Conservation (phyloP, 1,284 basidiomycete genomes). For the Puccinia horiana region DNA sequence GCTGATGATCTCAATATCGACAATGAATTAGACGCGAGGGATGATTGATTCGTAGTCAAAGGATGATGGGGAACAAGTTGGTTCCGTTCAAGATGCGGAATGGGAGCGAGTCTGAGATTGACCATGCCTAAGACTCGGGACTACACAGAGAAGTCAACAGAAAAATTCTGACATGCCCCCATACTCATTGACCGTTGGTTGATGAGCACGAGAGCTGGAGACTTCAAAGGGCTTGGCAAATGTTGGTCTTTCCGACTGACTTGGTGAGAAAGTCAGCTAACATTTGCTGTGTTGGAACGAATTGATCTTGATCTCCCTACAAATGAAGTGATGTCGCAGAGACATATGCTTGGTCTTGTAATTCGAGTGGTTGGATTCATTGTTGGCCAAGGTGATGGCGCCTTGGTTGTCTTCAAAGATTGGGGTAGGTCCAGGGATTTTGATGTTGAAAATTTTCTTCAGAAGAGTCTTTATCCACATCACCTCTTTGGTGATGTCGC, state of each 20-base stretch:
- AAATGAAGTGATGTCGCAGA: too few relatives aligned
- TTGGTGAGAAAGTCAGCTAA: slow-evolving; percentile 2
- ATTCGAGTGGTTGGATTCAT: neutral
- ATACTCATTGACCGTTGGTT: neutral
- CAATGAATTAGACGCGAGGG: too few relatives aligned
- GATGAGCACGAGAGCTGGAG: neutral
- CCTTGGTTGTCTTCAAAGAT: too few relatives aligned
- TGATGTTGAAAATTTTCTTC: slow-evolving; percentile 5
- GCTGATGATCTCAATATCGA: too few relatives aligned
- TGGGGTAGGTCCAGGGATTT: neutral
- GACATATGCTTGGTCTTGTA: too few relatives aligned
- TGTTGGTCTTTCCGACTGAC: neutral
- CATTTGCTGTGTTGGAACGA: neutral
- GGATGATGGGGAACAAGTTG: too few relatives aligned
- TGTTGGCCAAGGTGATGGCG: neutral
- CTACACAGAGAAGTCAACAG: too few relatives aligned
- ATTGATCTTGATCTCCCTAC: neutral
- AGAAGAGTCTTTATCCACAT: slow-evolving; percentile 58
- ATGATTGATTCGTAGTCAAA: too few relatives aligned
- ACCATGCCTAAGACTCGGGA: too few relatives aligned
- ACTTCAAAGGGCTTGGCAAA: neutral
- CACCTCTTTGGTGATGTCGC: slow-evolving; percentile 62
- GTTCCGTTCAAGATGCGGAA: too few relatives aligned
- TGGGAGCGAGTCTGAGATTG: too few relatives aligned
- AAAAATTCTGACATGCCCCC: neutral